Conservation (phyloP, 306 rosid genomes). For the Coriaria nepalensis region DNA sequence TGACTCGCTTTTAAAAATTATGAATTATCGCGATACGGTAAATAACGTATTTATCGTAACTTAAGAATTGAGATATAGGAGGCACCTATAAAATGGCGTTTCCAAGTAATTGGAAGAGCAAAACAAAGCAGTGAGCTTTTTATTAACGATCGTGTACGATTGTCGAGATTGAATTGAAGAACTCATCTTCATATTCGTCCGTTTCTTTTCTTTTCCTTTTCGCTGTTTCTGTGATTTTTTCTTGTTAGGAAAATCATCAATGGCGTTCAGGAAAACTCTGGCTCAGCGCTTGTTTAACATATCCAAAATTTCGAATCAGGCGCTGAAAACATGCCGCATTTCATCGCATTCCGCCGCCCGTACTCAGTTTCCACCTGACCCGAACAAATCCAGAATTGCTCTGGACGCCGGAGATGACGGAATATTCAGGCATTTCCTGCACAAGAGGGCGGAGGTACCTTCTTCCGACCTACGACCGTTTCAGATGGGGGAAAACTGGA, state of each 20-base stretch:
- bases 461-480: not conserved
- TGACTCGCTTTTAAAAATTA: no score
- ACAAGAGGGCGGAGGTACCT: not conserved
- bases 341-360: not conserved
- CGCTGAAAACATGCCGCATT: no score
- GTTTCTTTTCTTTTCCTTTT: not conserved
- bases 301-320: not conserved
- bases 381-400: no score
- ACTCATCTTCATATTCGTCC: not conserved
- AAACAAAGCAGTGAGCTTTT: not conserved
- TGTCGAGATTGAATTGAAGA: not conserved
- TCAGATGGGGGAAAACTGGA: not conserved
- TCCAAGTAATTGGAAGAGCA: not conserved
- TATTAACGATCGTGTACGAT: not conserved
- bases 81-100: no score
- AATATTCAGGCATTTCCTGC: not conserved
- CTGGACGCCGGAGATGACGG: not conserved
- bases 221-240: not conserved
- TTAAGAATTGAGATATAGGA: no score
- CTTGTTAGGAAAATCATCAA: not conserved
- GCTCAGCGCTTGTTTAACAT: slow-evolving; percentile 2
- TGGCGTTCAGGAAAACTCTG: slow-evolving; percentile 1
- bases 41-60: no score
- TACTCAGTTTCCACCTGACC: not conserved
- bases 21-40: no score